Evolutionary conservation across 2,329 filamentous ascomycete species (phyloP).

Genomic region (Aurifilum marmelostoma): DNA sequence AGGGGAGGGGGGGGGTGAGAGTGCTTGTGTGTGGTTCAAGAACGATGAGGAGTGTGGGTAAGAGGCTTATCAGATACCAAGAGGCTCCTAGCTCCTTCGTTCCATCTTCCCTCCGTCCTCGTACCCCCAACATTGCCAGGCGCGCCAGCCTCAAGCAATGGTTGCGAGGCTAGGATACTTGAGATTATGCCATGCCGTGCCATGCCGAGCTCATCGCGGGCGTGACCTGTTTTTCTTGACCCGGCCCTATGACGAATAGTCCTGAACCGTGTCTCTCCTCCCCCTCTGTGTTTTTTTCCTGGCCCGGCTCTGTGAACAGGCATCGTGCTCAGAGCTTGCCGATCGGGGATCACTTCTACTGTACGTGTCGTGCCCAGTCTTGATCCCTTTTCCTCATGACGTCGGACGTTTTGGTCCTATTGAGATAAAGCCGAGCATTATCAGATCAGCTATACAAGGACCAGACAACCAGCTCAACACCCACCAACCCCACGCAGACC

Average conservation of each 20-base stretch:
- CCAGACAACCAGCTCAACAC: background rate
- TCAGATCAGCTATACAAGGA: background rate
- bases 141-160: too few species aligned
- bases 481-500: background rate
- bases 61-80: slow-evolving; percentile 15
- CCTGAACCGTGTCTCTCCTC: background rate
- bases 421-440: background rate
- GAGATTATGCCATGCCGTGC: background rate
- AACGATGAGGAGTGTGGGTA: background rate
- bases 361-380: background rate
- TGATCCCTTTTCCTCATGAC: background rate
- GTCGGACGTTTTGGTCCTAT: background rate
- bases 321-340: background rate
- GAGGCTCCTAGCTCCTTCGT: background rate
- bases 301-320: background rate
- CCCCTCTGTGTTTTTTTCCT: background rate
- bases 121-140: background rate
- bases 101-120: background rate
- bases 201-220: background rate
- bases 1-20: background rate
- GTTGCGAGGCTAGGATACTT: background rate
- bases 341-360: background rate
- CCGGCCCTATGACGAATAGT: background rate
- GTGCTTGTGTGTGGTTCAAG: too few species aligned
- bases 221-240: background rate